Evolutionary conservation across 331 rosid species (phyloP), one percentile per base, ranked within the genome.

Genomic region (Ulmus americana): DNA sequence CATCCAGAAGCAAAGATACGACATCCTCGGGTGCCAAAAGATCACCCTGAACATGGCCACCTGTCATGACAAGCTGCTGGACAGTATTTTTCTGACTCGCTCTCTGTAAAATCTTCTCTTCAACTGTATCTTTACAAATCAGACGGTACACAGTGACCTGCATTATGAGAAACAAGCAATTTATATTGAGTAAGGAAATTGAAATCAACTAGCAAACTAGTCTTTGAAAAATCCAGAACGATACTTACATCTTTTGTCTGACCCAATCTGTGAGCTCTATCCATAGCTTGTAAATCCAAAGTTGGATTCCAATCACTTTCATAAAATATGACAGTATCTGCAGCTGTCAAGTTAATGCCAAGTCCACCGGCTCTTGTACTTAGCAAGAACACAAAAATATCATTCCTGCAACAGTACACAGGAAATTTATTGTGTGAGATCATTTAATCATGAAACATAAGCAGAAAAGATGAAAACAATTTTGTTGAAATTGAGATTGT

Each of bases 261-360:
- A 46, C 88, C 88, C 79, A 83, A 52, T 15, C 88, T 82, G 71
- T 83, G 98, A 84, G 98, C 98, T 87, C 98, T 87, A 67, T 92
- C 98, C 98, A 92, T 92, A 28, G 98, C 98, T 72, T 83, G 88
- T 57, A 80, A 69, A 72, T 83, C 88, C 77, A 80, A 55, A 42
- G 88, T 83, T 20, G 88, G 88, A 68, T 83, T 83, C 98, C 98
- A 92, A 82, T 92, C 98, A 85, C 94, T 92, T 83, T 92, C 98
- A 61, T 92, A 92, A 77, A 92, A 92, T 78, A 92, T 89, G 80
- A 92, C 98, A 5, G 98, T 92, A 68, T 92, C 98, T 48, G 98
- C 98, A 44, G 98, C 98, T 71, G 98, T 92, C 86, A 92, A 89
- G 84, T 92, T 92, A 65, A 92, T 92, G 65, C 98, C 98, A 77